Conservation (phyloP, 2,329 filamentous ascomycete species). For the Phyllosticta ampelicida region DNA sequence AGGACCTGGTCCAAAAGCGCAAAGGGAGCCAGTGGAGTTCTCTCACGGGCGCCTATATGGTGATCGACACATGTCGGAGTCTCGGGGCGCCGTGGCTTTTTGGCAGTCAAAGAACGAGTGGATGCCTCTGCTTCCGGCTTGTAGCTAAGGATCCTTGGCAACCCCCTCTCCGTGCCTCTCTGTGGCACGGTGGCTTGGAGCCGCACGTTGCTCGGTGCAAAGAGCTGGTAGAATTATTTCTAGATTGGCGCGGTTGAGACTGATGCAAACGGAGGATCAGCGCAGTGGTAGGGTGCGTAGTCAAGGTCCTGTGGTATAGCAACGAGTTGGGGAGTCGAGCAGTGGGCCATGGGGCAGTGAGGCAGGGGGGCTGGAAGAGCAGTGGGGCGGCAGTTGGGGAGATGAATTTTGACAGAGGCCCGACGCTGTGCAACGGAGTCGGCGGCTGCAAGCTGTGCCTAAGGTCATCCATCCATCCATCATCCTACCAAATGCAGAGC, state of each 20-base stretch:
- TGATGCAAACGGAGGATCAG: not conserved
- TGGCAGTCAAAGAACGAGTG: not conserved
- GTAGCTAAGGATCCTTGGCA: not conserved
- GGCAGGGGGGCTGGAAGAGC: not conserved
- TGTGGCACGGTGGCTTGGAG: slow-evolving; percentile 6
- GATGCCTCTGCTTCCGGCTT: not conserved
- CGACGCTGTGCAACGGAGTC: slow-evolving; percentile 1
- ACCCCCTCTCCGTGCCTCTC: not conserved
- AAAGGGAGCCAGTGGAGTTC: not conserved
- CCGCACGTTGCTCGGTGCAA: not conserved
- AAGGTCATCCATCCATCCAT: not conserved
- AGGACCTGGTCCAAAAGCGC: not conserved
- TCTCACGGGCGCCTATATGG: not conserved
- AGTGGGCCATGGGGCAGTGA: not conserved
- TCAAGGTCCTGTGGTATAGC: not conserved
- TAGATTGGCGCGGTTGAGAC: not conserved
- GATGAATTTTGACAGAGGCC: slow-evolving; percentile 5
- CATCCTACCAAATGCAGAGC: not conserved
- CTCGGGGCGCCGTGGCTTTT: not conserved
- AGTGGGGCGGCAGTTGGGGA: slow-evolving; percentile 1
- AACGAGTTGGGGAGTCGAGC: not conserved
- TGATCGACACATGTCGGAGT: not conserved
- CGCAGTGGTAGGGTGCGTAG: not conserved
- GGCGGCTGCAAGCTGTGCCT: slow-evolving; percentile 7
- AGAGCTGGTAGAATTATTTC: not conserved